These are phyloP conservation scores for Diaporthe citrichinensis DNA, from an alignment of 2,329 filamentous ascomycete species.

Conservation along the genomic window DNA sequence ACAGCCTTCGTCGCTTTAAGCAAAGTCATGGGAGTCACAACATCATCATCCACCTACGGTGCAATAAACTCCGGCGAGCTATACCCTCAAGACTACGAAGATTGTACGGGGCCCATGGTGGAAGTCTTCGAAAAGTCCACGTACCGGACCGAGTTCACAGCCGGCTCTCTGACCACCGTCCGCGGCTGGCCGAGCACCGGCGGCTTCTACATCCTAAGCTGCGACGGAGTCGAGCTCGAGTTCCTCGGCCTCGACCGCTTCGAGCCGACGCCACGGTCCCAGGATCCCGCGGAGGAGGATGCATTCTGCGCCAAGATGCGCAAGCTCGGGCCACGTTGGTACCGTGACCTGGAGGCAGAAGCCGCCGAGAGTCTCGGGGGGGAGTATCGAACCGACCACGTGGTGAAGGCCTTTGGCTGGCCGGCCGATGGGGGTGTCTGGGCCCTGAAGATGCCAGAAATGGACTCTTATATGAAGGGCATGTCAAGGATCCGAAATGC, in stretches of 20 bases:
- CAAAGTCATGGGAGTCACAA: constrained; percentile 15
- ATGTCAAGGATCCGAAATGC: constrained; percentile 17
- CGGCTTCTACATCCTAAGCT: constrained; percentile 15
- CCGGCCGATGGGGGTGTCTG: constrained; percentile 16
- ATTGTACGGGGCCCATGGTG: not conserved
- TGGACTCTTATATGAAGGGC: not conserved
- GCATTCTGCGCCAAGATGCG: constrained; percentile 15
- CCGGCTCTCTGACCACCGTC: not conserved
- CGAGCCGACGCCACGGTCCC: constrained; percentile 20
- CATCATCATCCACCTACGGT: constrained; percentile 15
- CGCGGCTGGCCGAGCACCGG: constrained; percentile 25
- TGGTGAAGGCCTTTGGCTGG: constrained; percentile 18
- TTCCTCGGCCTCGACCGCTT: constrained; percentile 25
- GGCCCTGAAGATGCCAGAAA: not conserved
- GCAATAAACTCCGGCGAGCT: not conserved
- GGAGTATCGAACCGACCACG: not conserved
- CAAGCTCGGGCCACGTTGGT: constrained; percentile 7
- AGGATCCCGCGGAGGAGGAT: constrained; percentile 10
- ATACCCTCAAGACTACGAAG: not conserved
- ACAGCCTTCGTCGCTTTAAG: constrained; percentile 13
- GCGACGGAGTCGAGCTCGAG: constrained; percentile 12
- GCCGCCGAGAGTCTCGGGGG: not conserved
- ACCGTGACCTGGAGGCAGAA: not conserved
- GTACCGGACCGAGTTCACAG: not conserved
- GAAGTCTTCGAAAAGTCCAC: not conserved